Evolutionary conservation across 2,329 filamentous ascomycete species (phyloP).

Genomic region (Pseudofabraea citricarpa): DNA sequence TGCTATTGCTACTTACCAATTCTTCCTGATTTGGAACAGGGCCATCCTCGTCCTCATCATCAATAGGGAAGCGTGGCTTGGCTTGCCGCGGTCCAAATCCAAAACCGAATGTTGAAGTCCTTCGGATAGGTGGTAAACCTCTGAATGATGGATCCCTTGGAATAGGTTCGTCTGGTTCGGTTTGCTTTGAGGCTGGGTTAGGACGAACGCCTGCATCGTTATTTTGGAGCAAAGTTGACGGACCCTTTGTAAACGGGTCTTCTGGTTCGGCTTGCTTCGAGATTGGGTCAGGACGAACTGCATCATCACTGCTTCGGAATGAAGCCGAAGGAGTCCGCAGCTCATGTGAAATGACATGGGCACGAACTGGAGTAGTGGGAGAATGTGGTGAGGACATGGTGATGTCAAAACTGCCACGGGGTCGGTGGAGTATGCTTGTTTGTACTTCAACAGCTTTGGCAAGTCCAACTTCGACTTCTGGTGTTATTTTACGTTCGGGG

Average conservation of each 20-base stretch:
- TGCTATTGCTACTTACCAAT: no score
- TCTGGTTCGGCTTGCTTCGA: neutral
- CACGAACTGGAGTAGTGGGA: constrained; percentile 14
- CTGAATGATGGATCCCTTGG: constrained; percentile 34
- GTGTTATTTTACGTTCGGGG: constrained; percentile 1
- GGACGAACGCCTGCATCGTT: constrained; percentile 1
- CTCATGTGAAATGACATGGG: constrained; percentile 15
- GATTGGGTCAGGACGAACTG: neutral
- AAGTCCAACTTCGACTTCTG: neutral
- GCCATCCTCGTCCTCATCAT: constrained; percentile 19
- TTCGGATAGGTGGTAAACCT: constrained; percentile 53
- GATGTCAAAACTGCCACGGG: constrained; percentile 5
- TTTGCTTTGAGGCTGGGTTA: neutral
- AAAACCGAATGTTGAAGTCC: constrained; percentile 52
- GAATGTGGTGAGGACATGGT: constrained; percentile 1
- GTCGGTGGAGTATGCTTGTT: constrained; percentile 5
- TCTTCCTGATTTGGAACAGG: constrained; percentile 5
- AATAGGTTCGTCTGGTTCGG: constrained; percentile 5
- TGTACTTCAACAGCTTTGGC: neutral
- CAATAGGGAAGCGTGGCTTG: constrained; percentile 21
- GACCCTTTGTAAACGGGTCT: constrained; percentile 7
- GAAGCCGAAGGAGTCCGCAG: neutral
- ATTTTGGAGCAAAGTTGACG: no score
- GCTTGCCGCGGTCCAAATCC: constrained; percentile 26
- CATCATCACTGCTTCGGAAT: neutral